These are phyloP conservation scores for Fagopyrum tataricum DNA, from an alignment of 148 eudicot species.

Conservation along the genomic window DNA sequence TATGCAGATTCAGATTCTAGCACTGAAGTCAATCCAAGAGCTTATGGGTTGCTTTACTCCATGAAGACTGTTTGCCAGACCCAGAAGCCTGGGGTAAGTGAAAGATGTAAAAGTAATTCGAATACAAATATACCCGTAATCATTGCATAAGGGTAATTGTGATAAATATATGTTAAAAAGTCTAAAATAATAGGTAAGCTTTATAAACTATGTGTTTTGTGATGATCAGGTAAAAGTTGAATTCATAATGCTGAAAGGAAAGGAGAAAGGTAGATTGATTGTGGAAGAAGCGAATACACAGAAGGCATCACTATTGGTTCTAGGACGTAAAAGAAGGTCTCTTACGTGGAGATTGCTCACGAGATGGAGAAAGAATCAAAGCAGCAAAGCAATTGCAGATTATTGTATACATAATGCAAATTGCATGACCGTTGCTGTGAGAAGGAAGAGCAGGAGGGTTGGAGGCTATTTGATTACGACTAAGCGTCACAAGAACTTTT, in stretches of 20 bases:
- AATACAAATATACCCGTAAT: no score
- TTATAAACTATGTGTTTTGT: background rate
- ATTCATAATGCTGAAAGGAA: conserved; percentile 37
- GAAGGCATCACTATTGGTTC: conserved; percentile 47
- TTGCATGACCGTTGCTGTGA: conserved; percentile 78
- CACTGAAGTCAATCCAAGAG: conserved; percentile 34
- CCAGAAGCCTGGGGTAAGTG: conserved; percentile 56
- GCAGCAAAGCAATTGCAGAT: conserved; percentile 38
- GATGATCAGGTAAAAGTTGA: conserved; percentile 56
- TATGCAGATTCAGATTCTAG: conserved; percentile 30
- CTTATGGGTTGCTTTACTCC: conserved; percentile 46
- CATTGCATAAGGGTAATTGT: no score
- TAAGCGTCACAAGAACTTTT: conserved; percentile 74
- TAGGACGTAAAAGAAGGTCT: conserved; percentile 57
- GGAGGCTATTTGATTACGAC: conserved; percentile 84
- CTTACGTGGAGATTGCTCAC: conserved; percentile 48
- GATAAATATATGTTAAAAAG: no score
- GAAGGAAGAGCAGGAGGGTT: conserved; percentile 55
- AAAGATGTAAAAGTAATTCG: background rate
- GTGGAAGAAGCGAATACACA: conserved; percentile 56
- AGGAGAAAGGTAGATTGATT: conserved; percentile 55
- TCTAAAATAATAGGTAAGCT: background rate
- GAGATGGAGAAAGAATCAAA: conserved; percentile 42
- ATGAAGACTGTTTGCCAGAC: conserved; percentile 48
- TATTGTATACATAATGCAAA: conserved; percentile 77